Evolutionary conservation across 1,284 basidiomycete species (phyloP).

Genomic region (Irpex sp.): DNA sequence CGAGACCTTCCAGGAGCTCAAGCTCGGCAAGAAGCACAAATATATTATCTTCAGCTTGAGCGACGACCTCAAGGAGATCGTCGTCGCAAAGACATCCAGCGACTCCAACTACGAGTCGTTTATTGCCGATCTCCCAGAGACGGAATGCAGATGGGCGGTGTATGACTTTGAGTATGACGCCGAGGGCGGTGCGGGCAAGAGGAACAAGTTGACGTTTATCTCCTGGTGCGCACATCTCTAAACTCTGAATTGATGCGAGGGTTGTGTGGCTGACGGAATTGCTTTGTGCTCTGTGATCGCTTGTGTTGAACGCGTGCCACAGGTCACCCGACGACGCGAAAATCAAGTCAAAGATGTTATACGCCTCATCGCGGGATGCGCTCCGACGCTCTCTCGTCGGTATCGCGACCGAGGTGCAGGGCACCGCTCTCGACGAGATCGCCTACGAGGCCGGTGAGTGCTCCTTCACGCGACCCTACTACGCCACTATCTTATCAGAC

Average conservation of each 20-base stretch:
- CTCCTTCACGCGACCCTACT: background rate
- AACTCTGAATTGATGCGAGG: constrained; percentile 11
- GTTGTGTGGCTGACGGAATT: background rate
- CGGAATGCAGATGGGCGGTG: constrained; percentile 85
- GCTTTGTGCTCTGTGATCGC: background rate
- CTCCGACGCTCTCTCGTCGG: constrained; percentile 74
- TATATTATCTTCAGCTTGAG: constrained; percentile 86
- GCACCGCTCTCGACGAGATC: constrained; percentile 80
- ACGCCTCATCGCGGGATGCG: constrained; percentile 89
- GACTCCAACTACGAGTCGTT: constrained; percentile 72
- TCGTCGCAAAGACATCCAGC: constrained; percentile 61
- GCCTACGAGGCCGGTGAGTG: constrained; percentile 72
- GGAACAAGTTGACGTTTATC: constrained; percentile 90
- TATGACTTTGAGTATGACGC: constrained; percentile 91
- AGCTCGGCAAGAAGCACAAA: constrained; percentile 80
- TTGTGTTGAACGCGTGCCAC: background rate
- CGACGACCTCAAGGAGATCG: constrained; percentile 67
- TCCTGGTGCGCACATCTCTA: constrained; percentile 57
- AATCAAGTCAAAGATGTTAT: constrained; percentile 95
- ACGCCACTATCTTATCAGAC: background rate
- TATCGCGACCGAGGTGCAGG: constrained; percentile 82
- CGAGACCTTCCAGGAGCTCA: constrained; percentile 69
- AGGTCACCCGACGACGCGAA: constrained; percentile 78
- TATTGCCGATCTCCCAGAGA: constrained; percentile 69
- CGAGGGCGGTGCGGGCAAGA: constrained; percentile 68